Evolutionary conservation across 1,139 yeast genomes (phyloP).

Genomic region (Arxiozyma bovina): DNA sequence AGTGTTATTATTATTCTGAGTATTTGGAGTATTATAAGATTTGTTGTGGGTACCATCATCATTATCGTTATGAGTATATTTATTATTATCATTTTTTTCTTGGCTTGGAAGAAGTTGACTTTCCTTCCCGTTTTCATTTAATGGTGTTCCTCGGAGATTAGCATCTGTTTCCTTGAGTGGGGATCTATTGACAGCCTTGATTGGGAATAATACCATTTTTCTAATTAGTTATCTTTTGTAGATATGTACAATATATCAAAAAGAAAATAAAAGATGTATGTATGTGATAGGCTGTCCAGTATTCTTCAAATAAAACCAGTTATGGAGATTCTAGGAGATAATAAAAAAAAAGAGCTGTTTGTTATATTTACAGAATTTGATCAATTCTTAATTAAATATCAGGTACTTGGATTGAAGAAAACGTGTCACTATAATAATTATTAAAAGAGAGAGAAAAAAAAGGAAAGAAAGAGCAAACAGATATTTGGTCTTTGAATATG

Average conservation of each 20-base stretch:
- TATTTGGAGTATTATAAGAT: neutral
- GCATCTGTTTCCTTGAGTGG: constrained; percentile 31
- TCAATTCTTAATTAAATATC: neutral
- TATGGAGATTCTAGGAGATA: neutral
- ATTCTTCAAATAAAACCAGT: neutral
- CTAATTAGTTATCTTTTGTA: neutral
- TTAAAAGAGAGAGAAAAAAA: no score
- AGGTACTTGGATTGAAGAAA: neutral
- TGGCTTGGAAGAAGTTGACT: neutral
- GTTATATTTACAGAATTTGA: neutral
- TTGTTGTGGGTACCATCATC: neutral
- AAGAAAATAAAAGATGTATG: neutral
- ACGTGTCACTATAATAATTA: neutral
- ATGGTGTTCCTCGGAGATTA: constrained; percentile 15
- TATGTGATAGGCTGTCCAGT: neutral
- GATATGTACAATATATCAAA: no score
- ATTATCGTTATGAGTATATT: neutral
- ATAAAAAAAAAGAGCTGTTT: neutral
- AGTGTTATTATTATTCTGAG: neutral
- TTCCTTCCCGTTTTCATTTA: neutral
- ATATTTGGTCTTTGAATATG: neutral
- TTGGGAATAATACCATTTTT: constrained; percentile 12
- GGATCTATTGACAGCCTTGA: constrained; percentile 18
- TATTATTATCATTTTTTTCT: neutral
- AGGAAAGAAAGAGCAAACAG: neutral